These are phyloP conservation scores for Lactifluus hygrophoroides DNA, from an alignment of 768 basidiomycete species.

Conservation along the genomic window DNA sequence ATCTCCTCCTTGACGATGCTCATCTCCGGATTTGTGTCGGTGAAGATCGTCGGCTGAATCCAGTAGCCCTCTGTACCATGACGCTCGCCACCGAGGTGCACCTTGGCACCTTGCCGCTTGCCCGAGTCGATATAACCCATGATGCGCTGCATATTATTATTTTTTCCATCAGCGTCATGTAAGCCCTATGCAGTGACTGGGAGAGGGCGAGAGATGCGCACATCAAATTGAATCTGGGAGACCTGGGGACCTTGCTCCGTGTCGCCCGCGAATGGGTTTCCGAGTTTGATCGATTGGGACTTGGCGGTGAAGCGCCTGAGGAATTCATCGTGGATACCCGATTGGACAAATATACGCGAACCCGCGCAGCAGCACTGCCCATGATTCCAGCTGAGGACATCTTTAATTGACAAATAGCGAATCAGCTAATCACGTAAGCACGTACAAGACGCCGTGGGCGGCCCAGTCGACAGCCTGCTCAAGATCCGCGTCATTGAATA, in stretches of 20 bases:
- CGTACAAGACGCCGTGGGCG: conserved; percentile 49
- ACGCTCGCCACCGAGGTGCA: conserved; percentile 44
- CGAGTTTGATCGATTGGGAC: conserved; percentile 49
- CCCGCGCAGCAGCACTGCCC: conserved; percentile 79
- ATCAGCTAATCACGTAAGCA: background rate
- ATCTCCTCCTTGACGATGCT: conserved; percentile 52
- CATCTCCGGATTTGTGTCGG: conserved; percentile 48
- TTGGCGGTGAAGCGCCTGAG: conserved; percentile 46
- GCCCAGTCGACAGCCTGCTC: conserved; percentile 51
- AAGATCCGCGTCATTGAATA: conserved; percentile 54
- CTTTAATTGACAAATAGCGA: background rate
- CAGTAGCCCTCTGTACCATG: conserved; percentile 51
- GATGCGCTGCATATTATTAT: conserved; percentile 39
- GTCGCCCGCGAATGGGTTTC: conserved; percentile 55
- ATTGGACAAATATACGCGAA: conserved; percentile 76
- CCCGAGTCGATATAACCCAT: conserved; percentile 55
- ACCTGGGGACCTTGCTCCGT: conserved; percentile 73
- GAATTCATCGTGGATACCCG: conserved; percentile 71
- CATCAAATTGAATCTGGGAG: conserved; percentile 64
- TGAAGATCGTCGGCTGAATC: conserved; percentile 55
- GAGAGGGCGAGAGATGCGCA: conserved; percentile 28
- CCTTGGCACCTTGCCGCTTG: conserved; percentile 47
- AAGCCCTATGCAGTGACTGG: background rate
- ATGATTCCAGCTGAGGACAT: conserved; percentile 46
- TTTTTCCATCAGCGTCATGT: background rate